Conservation (phyloP, 2,329 filamentous ascomycete species). For the Colletotrichum sublineola region DNA sequence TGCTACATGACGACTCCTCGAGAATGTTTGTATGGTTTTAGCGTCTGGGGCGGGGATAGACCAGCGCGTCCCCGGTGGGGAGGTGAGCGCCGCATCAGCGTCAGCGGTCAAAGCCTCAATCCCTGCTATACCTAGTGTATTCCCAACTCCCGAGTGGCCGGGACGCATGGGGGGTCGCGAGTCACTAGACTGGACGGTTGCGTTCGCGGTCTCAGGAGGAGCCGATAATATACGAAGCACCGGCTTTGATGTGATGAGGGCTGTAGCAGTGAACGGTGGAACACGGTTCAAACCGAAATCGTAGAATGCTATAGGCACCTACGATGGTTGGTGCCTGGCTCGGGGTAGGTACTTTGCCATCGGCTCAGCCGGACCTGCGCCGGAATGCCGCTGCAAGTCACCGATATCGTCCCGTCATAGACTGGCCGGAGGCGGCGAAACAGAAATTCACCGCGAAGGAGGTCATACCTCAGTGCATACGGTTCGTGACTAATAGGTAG, state of each 20-base stretch:
- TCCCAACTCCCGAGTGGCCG: slow-evolving; percentile 6
- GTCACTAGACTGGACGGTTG: slow-evolving; percentile 15
- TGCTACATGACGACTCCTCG: background rate
- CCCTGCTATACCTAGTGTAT: background rate
- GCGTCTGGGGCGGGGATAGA: slow-evolving; percentile 2
- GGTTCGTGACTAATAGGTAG: background rate
- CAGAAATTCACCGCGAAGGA: background rate
- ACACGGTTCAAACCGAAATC: background rate
- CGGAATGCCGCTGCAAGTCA: slow-evolving; percentile 18
- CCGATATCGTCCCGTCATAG: background rate
- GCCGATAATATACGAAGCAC: background rate
- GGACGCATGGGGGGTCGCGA: slow-evolving; percentile 2
- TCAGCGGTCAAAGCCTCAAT: slow-evolving; percentile 13
- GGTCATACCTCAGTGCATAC: background rate
- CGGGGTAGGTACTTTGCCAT: background rate
- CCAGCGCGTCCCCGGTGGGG: slow-evolving; percentile 1
- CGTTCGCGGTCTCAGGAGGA: slow-evolving; percentile 1
- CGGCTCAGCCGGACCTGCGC: background rate
- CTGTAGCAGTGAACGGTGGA: background rate
- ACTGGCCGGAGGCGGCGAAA: background rate
- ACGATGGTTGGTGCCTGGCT: background rate
- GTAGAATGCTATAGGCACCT: background rate
- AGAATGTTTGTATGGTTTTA: background rate
- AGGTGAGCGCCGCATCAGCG: slow-evolving; percentile 15
- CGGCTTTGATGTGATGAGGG: background rate